Evolutionary conservation across 352 stramenopile species (phyloP).

Genomic region (Chrysophaeum taylorii): DNA sequence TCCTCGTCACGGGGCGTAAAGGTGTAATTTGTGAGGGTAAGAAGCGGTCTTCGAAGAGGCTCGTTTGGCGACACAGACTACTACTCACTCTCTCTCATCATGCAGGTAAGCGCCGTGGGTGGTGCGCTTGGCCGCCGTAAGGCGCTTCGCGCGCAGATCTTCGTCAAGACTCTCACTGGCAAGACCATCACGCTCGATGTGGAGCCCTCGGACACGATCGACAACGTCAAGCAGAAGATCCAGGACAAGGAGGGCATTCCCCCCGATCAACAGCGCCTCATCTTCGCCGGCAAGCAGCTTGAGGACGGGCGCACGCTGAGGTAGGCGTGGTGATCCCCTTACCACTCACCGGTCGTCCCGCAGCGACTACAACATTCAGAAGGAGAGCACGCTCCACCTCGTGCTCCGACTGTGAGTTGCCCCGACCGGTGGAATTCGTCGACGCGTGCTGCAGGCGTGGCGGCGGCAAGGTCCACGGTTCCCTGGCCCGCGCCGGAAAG

Average conservation of each 20-base stretch:
- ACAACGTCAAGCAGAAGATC: slow-evolving; percentile 99
- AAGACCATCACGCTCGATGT: slow-evolving; percentile 99
- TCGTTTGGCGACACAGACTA: no score
- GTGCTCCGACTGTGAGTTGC: slow-evolving; percentile 34
- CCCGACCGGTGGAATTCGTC: no score
- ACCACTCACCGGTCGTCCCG: slow-evolving; percentile 10
- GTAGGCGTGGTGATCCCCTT: no score
- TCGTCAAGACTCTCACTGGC: slow-evolving; percentile 83
- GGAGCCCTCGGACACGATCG: slow-evolving; percentile 96
- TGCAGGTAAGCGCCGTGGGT: no score
- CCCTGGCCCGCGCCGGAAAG: slow-evolving; percentile 99
- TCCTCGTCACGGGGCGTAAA: no score
- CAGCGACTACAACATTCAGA: slow-evolving; percentile 37
- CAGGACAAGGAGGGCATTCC: slow-evolving; percentile 98
- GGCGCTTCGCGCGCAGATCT: slow-evolving; percentile 75
- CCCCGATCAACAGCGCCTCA: slow-evolving; percentile 64
- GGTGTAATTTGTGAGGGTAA: no score
- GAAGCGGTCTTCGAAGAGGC: no score
- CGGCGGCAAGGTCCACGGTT: slow-evolving; percentile 92
- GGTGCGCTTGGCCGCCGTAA: no score
- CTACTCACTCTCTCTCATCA: no score
- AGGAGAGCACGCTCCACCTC: slow-evolving; percentile 43
- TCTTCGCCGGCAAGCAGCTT: slow-evolving; percentile 11
- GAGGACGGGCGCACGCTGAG: slow-evolving; percentile 11
- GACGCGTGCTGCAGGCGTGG: no score